These are phyloP conservation scores for Xylaria polymorpha DNA, from an alignment of 2,329 filamentous ascomycete species.

Conservation along the genomic window DNA sequence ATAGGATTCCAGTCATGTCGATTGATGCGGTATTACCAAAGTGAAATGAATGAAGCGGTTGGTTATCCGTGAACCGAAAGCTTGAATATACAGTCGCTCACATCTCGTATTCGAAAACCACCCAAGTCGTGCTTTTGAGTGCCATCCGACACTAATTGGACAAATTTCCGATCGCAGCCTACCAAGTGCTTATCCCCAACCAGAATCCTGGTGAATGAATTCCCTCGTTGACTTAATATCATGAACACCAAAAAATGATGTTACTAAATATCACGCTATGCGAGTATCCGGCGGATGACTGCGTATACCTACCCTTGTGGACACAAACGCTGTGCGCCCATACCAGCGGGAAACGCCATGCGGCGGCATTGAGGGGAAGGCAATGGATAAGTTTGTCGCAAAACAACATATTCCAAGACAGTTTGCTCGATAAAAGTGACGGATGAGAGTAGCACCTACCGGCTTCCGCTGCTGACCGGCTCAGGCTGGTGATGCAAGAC, in stretches of 20 bases:
- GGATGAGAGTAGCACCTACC: slow-evolving; percentile 12
- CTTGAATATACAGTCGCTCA: background rate
- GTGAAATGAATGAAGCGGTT: background rate
- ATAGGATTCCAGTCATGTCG: background rate
- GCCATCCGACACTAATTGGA: background rate
- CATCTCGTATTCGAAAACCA: background rate
- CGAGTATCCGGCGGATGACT: slow-evolving; percentile 9
- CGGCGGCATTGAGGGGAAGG: background rate
- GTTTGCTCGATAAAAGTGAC: background rate
- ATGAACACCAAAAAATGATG: slow-evolving; percentile 1
- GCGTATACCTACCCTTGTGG: background rate
- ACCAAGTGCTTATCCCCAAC: background rate
- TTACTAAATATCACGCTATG: slow-evolving; percentile 12
- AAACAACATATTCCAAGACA: slow-evolving; percentile 12
- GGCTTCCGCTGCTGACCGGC: slow-evolving; percentile 10
- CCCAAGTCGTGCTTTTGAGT: background rate
- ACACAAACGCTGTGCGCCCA: slow-evolving; percentile 12
- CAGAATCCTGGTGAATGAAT: background rate
- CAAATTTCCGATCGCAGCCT: background rate
- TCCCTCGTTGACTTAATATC: slow-evolving; percentile 1
- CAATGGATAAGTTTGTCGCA: background rate
- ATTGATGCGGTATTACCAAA: slow-evolving; percentile 1
- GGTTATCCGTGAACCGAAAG: background rate
- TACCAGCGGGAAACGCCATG: background rate
- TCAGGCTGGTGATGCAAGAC: slow-evolving; percentile 7